Evolutionary conservation across 345 rosid genomes (phyloP).

Genomic region (Durio zibethinus): DNA sequence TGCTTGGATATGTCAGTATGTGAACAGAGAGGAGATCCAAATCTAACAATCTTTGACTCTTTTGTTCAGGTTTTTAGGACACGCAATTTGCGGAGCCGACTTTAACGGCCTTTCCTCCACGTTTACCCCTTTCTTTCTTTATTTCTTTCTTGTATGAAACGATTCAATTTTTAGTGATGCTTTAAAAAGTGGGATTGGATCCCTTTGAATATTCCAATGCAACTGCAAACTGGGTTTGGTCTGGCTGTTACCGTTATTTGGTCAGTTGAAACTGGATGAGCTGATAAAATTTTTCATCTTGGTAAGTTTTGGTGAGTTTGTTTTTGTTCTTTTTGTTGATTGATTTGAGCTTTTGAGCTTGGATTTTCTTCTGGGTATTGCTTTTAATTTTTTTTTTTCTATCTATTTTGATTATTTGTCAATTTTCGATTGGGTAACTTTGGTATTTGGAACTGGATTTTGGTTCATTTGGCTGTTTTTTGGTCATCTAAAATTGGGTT

Average conservation of each 20-base stretch:
- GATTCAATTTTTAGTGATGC: conserved; percentile 25
- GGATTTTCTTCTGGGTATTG: conserved; percentile 19
- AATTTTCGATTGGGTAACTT: not conserved
- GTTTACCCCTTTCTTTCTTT: conserved; percentile 16
- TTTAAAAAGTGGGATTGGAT: conserved; percentile 14
- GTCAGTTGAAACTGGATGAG: conserved; percentile 2
- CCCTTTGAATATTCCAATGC: conserved; percentile 19
- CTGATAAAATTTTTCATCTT: not conserved
- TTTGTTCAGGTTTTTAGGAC: conserved; percentile 14
- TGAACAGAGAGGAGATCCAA: not conserved
- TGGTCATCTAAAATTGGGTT: not conserved
- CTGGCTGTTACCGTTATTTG: not conserved
- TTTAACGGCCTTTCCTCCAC: conserved; percentile 34
- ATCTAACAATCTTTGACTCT: conserved; percentile 20
- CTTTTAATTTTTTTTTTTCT: conserved; percentile 7
- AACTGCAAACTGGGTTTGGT: not conserved
- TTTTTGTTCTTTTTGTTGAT: not conserved
- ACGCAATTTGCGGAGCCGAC: conserved; percentile 52
- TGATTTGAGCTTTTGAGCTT: not conserved
- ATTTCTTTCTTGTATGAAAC: conserved; percentile 9
- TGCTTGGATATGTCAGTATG: not conserved
- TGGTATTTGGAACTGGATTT: conserved; percentile 6
- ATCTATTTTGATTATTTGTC: not conserved
- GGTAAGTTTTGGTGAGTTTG: conserved; percentile 16
- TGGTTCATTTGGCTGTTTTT: not conserved